A percentile compares a stretch with the other conserved stretches of the same genome.
Evolutionary conservation across 352 stramenopile genomes (phyloP).

Genomic region (Globisporangium barbulae): DNA sequence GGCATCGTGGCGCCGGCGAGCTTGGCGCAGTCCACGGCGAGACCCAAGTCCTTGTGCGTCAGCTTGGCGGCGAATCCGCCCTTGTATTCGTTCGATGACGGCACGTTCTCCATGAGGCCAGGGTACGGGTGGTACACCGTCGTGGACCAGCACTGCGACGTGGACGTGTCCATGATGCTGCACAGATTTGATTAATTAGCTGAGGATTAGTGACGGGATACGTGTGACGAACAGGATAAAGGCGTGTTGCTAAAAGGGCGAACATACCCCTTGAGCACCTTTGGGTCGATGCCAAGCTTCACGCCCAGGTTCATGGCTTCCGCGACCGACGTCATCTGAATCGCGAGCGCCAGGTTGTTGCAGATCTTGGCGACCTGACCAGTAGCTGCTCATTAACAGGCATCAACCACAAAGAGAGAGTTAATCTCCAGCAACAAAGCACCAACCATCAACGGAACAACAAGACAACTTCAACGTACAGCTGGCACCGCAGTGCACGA

Average conservation of each 20-base stretch:
- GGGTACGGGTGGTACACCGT: constrained; percentile 96
- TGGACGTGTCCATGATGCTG: constrained; percentile 97
- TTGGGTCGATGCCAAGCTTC: constrained; percentile 93
- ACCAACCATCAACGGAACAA: constrained; percentile 7
- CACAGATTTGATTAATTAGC: neutral
- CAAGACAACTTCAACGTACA: constrained; percentile 47
- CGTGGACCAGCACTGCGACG: constrained; percentile 95
- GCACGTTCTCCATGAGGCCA: constrained; percentile 86
- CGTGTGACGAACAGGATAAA: too few relatives aligned
- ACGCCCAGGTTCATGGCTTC: constrained; percentile 97
- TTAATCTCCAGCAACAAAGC: neutral
- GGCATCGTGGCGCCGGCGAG: constrained; percentile 72
- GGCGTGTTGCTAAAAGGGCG: too few relatives aligned
- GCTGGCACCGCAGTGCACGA: constrained; percentile 90
- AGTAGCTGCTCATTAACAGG: constrained; percentile 33
- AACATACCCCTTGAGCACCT: constrained; percentile 78
- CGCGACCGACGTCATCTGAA: constrained; percentile 95
- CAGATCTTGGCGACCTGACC: constrained; percentile 94
- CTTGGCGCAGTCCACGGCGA: constrained; percentile 92
- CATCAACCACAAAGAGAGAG: neutral
- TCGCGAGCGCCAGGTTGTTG: constrained; percentile 97
- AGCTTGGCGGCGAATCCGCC: constrained; percentile 89
- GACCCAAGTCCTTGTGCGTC: constrained; percentile 96
- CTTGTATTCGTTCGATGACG: constrained; percentile 88
- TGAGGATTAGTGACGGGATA: neutral